phyloP scores from a whole-genome alignment of 2,329 filamentous ascomycete species.

The Apiospora sp. region DNA sequence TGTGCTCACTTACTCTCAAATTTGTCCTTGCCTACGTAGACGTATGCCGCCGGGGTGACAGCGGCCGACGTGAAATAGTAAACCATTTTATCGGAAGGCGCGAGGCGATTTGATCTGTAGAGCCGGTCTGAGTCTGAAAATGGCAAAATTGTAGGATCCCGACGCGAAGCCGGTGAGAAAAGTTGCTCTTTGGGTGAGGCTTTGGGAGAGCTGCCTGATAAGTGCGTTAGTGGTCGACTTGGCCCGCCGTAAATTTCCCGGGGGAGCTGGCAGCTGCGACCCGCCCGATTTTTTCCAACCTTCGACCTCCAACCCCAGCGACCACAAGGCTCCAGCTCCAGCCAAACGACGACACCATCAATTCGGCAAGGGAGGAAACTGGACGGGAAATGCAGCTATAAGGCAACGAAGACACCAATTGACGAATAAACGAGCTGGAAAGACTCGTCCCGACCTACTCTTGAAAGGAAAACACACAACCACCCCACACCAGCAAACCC shows the following conservation, averaged over 20 bases:
- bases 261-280: constrained; percentile 21
- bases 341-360: background rate
- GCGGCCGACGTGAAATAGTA: constrained; percentile 93
- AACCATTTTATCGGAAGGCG: constrained; percentile 68
- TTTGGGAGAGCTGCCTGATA: constrained; percentile 6
- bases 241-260: constrained; percentile 16
- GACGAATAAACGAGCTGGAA: background rate
- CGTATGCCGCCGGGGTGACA: constrained; percentile 81
- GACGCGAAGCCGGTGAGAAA: background rate
- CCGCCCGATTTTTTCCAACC: constrained; percentile 22
- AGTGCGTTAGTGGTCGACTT: constrained; percentile 17
- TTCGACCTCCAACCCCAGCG: constrained; percentile 14
- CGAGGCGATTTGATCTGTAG: background rate
- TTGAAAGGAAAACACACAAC: background rate
- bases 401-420: background rate
- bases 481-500: constrained; percentile 23
- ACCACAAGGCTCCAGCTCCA: background rate
- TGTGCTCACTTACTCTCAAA: constrained; percentile 77
- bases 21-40: constrained; percentile 99
- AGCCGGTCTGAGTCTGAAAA: background rate
- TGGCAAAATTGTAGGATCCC: background rate
- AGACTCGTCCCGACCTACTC: background rate
- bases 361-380: background rate
- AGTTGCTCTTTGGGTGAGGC: background rate
- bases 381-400: background rate